Evolutionary conservation across 805 yeast species (phyloP).

Genomic region (Yarrowia bubula): DNA sequence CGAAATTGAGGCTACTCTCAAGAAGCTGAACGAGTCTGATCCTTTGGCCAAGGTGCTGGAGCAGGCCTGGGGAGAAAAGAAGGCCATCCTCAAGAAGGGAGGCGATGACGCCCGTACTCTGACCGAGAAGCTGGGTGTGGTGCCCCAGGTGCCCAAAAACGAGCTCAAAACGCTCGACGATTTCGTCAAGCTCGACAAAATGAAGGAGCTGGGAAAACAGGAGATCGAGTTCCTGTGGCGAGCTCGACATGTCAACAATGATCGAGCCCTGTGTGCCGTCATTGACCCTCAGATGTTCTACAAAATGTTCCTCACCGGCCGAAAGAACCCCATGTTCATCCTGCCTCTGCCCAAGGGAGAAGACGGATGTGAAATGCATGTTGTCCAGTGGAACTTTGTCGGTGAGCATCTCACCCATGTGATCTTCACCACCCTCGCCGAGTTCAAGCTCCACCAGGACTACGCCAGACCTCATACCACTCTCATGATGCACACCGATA

Average conservation of each 20-base stretch:
- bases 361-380: conserved; percentile 69
- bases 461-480: conserved; percentile 96
- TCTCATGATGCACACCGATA: conserved; percentile 78
- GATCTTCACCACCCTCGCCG: conserved; percentile 86
- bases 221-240: conserved; percentile 86
- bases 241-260: conserved; percentile 69
- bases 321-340: conserved; percentile 77
- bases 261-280: conserved; percentile 62
- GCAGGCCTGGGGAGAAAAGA: not conserved
- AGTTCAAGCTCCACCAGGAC: conserved; percentile 84
- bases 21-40: conserved; percentile 59
- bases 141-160: conserved; percentile 43
- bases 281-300: conserved; percentile 58
- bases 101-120: conserved; percentile 35
- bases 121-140: conserved; percentile 32
- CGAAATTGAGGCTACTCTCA: conserved; percentile 54
- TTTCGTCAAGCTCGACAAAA: conserved; percentile 67
- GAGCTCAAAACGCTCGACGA: conserved; percentile 65
- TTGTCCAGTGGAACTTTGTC: conserved; percentile 89
- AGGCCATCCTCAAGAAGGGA: not conserved
- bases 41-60: conserved; percentile 42
- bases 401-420: conserved; percentile 84
- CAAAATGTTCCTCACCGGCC: conserved; percentile 63
- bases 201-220: conserved; percentile 51
- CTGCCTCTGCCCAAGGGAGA: conserved; percentile 72